phyloP scores from a whole-genome alignment of 2,329 filamentous ascomycete species.

The Epicoccum sorghinum region DNA sequence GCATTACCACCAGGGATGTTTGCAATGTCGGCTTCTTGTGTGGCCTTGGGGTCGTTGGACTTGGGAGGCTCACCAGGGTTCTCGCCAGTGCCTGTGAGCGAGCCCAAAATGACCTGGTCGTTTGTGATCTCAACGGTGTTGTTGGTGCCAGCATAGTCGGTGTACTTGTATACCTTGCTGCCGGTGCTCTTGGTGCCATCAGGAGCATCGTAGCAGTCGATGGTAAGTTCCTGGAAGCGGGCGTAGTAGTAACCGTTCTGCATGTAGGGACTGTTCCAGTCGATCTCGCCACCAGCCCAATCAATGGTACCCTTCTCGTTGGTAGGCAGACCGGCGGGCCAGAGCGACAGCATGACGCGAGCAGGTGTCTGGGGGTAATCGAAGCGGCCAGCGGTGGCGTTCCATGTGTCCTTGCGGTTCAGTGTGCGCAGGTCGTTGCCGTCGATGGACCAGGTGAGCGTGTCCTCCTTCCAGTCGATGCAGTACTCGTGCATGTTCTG shows the following conservation, averaged over 20 bases:
- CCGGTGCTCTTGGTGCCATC: conserved; percentile 67
- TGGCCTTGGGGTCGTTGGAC: conserved; percentile 35
- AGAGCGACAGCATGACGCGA: conserved; percentile 91
- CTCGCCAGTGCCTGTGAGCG: conserved; percentile 79
- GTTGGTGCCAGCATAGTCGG: conserved; percentile 69
- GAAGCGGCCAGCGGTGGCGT: conserved; percentile 79
- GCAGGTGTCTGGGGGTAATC: conserved; percentile 89
- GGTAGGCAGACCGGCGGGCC: conserved; percentile 82
- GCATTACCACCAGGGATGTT: conserved; percentile 64
- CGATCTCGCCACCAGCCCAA: conserved; percentile 89
- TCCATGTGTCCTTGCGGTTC: conserved; percentile 82
- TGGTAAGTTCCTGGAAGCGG: conserved; percentile 74
- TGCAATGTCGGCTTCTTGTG: conserved; percentile 46
- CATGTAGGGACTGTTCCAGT: conserved; percentile 86
- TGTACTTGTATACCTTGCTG: conserved; percentile 76
- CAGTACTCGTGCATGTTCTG: conserved; percentile 84
- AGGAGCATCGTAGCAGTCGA: conserved; percentile 88
- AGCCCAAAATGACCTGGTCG: conserved; percentile 76
- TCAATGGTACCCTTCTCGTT: conserved; percentile 85
- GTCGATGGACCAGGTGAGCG: conserved; percentile 86
- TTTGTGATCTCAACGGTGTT: conserved; percentile 75
- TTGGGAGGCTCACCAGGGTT: conserved; percentile 62
- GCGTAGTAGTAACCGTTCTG: conserved; percentile 90
- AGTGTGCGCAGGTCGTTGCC: conserved; percentile 76
- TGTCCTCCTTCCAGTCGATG: conserved; percentile 88